These are phyloP conservation scores for Eutrema heterophyllum DNA, from an alignment of 345 rosid genomes.

Conservation along the genomic window DNA sequence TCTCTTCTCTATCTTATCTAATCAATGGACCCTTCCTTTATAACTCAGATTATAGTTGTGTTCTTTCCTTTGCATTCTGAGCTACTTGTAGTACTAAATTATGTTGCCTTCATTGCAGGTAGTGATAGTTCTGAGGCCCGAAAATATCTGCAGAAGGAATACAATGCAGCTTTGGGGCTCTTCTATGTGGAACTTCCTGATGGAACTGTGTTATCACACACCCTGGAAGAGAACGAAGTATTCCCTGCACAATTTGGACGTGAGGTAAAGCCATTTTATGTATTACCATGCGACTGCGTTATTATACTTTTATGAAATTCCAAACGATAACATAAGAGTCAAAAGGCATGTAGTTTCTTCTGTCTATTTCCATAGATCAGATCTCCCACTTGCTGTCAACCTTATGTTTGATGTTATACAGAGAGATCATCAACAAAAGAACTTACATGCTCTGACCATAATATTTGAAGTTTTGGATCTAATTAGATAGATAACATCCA, in stretches of 20 bases:
- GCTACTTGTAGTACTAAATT: neutral
- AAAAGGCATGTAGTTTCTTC: neutral
- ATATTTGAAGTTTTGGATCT: neutral
- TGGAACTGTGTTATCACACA: conserved; percentile 55
- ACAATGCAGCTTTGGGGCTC: conserved; percentile 49
- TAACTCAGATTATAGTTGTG: neutral
- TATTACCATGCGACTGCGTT: neutral
- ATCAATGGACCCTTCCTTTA: neutral
- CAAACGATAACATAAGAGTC: neutral
- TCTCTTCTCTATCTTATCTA: neutral
- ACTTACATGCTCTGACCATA: neutral
- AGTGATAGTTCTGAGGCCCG: conserved; percentile 52
- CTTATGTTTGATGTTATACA: neutral
- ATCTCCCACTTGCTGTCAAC: neutral
- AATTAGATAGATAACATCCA: neutral
- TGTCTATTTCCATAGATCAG: neutral
- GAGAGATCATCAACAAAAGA: neutral
- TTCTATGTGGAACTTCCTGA: conserved; percentile 82
- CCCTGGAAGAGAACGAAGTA: conserved; percentile 63
- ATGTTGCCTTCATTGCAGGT: conserved; percentile 32
- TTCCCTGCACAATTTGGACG: conserved; percentile 94
- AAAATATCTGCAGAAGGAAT: conserved; percentile 60
- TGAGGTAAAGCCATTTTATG: conserved; percentile 44
- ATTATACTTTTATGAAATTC: neutral
- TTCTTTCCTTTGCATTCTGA: neutral